Evolutionary conservation across 805 yeast genomes (phyloP), one percentile per base, ranked within the genome.

Genomic region (Monosporozyma servazzii): DNA sequence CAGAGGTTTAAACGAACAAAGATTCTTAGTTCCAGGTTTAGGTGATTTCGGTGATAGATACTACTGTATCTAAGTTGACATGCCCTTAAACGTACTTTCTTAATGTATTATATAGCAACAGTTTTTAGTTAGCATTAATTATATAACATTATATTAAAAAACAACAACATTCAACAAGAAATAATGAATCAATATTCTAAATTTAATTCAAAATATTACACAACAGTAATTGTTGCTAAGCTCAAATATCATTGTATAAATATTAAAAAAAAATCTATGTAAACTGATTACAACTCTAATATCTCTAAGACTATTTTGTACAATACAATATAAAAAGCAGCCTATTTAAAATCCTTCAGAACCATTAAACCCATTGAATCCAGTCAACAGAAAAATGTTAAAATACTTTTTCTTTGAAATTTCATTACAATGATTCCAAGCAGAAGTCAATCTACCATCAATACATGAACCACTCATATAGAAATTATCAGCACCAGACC

Each of bases 21-120:
- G 84, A 71, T 89, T 83, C 69, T 86, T 93, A 60, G 81, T 81
- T 47, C 99, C 99, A 31, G 99, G 99, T 46, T 76, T 93, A 58
- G 99, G 99, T 64, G 99, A 93, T 66, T 93, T 93, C 64, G 99
- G 99, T 64, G 98, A 93, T 72, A 79, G 98, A 71, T 93, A 93
- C 73, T 93, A 91, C 75, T 88, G 96, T 73, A 80, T 88, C 55
- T 90, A 75, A 67, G 23, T 27, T 20, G 37, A 33, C n/a, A 5
- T 15, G 8, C 17, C 15, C 15, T 33, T 17, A 33, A 33, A 33
- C 15, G 15, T 15, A 13, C 6, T 33, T 33, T 33, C 37, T 17
- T 13, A 33, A 15, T 17, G 5, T 33, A 30, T 30, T 33, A 13
- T 33, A 33, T 33, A 6, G 15, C 37, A 33, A 33, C 3, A 33